Base-by-base conservation (phyloP, 2,329 filamentous ascomycete genomes). In the Aspergillus ustus region DNA sequence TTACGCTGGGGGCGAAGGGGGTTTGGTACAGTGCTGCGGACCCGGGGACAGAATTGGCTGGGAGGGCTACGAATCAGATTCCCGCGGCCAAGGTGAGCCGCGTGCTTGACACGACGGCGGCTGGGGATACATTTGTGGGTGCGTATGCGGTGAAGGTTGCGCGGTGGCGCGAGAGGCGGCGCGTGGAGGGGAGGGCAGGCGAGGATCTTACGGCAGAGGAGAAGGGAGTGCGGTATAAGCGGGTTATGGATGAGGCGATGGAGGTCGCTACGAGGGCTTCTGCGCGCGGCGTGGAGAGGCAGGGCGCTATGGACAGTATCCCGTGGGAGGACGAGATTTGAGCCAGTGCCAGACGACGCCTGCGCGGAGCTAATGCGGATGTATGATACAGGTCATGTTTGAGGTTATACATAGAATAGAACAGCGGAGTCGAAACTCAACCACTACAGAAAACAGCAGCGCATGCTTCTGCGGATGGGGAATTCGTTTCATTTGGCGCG, bases 81-180 rank as follows among this genome's bases (percentile, higher is more conserved):
- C 79, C 82, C 4, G 92, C 91, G 0, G 83, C 86, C 64, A 89
- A 90, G 76, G 89, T 92, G 19, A 79, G 75, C 4, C 78, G 84
- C 60, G 94, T 98, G 1, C 87, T 97, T 4, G 94, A 98, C 75
- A 98, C 94, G 1, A 98, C 94, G 7, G 94, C 91, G 1, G 95
- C 95, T 5, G 94, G 94, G 0, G 94, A 98, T 75, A 97, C 94
- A 0, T 97, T 97, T 78, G 91, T 96, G 5, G 94, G 95, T 2
- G 90, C 87, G 22, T 96, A 97, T 75, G 91, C 92, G 2, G 86
- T 95, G 28, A 86, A 88, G 60, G 84, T 90, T 31, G 91, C 91
- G 44, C 82, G 80, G 62, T 75, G 77, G 62, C 77, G 76, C 28
- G 74, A 80, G 13, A 72, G 73, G 11, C 74, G 77, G 19, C 73